Evolutionary conservation across 306 rosid genomes (phyloP).

Genomic region (Clitoria ternatea): DNA sequence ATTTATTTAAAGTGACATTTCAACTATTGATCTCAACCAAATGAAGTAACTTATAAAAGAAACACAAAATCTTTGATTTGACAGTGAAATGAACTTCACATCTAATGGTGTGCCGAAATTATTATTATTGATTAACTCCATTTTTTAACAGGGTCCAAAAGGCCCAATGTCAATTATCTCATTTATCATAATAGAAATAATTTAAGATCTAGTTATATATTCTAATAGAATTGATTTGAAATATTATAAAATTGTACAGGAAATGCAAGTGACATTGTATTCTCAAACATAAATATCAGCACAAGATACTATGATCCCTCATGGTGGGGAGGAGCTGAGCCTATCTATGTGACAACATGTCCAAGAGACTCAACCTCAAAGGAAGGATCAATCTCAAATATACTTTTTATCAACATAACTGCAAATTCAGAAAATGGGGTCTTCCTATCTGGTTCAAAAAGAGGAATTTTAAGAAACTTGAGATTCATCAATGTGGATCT

Average conservation of each 20-base stretch:
- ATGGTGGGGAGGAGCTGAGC: constrained; percentile 90
- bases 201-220: not conserved
- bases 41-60: too few species aligned
- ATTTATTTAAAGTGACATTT: too few species aligned
- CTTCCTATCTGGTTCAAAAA: constrained; percentile 62
- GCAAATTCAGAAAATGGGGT: constrained; percentile 60
- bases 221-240: not conserved
- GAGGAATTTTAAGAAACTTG: constrained; percentile 52
- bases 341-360: constrained; percentile 62
- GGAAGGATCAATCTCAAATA: constrained; percentile 65
- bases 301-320: constrained; percentile 70
- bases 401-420: constrained; percentile 60
- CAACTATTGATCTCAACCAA: too few species aligned
- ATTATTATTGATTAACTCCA: too few species aligned
- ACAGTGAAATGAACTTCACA: too few species aligned
- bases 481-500: constrained; percentile 56
- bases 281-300: constrained; percentile 69
- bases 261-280: constrained; percentile 57
- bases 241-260: constrained; percentile 29
- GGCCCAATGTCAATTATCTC: too few species aligned
- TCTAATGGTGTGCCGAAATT: too few species aligned
- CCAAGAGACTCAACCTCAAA: constrained; percentile 48
- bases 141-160: too few species aligned
- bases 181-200: too few species aligned
- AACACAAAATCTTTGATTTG: too few species aligned